These are phyloP conservation scores for Lagenidium sp. DNA, from an alignment of 352 stramenopile species.

Conservation along the genomic window DNA sequence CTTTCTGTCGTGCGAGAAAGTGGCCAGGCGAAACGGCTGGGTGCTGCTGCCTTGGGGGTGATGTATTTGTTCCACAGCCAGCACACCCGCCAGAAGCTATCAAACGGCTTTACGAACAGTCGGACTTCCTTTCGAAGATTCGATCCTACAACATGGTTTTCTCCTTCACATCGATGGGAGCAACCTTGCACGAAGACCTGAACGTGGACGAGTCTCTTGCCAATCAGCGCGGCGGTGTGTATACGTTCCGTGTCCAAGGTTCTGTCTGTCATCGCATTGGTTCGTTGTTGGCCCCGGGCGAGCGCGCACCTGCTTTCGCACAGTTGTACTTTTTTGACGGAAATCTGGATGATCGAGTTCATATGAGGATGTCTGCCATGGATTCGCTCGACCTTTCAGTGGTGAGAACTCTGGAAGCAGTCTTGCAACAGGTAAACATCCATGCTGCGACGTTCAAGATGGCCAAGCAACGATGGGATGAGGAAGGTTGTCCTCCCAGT, in stretches of 20 bases:
- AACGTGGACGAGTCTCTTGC: neutral
- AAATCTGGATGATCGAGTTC: neutral
- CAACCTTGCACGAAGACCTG: neutral
- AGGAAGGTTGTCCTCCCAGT: neutral
- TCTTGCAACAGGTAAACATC: neutral
- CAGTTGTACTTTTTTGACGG: neutral
- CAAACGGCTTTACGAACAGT: no score
- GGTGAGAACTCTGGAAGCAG: neutral
- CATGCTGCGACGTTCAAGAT: neutral
- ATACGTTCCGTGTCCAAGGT: neutral
- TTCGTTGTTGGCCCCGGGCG: neutral
- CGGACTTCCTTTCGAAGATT: neutral
- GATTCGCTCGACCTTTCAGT: neutral
- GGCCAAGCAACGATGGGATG: neutral
- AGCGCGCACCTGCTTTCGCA: neutral
- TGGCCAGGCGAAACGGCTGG: no score
- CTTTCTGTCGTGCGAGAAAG: no score
- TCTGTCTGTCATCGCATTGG: neutral
- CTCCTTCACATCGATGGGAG: neutral
- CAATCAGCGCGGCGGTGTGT: neutral
- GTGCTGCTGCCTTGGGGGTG: no score
- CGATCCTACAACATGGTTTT: neutral
- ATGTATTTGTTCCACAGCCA: no score
- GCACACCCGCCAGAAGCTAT: no score
- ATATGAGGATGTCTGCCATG: neutral